These are phyloP conservation scores for Fusarium continuum DNA, from an alignment of 2,329 filamentous ascomycete species.

Conservation along the genomic window DNA sequence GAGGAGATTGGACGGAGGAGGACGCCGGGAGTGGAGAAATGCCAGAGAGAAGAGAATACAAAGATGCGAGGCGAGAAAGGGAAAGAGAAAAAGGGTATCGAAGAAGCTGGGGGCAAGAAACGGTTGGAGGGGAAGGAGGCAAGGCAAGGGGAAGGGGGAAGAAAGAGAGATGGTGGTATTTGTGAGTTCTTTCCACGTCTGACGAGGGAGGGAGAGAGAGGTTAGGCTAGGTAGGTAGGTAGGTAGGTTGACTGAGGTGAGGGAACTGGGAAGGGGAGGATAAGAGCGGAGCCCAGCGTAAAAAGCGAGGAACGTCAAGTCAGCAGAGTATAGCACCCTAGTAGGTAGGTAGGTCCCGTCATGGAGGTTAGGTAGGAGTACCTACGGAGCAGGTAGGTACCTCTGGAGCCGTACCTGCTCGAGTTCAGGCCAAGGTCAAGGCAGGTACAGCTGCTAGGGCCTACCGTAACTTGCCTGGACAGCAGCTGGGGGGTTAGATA, in stretches of 20 bases:
- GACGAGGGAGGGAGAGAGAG: constrained; percentile 39
- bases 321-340: constrained; percentile 23
- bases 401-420: constrained; percentile 2
- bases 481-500: constrained; percentile 17
- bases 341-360: too few relatives aligned
- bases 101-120: constrained; percentile 40
- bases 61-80: constrained; percentile 34
- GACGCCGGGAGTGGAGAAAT: constrained; percentile 33
- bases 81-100: constrained; percentile 38
- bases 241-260: constrained; percentile 25
- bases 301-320: constrained; percentile 27
- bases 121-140: constrained; percentile 17
- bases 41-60: constrained; percentile 34
- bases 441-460: constrained; percentile 20
- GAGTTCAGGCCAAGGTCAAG: constrained; percentile 19
- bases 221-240: constrained; percentile 21
- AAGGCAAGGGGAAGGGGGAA: constrained; percentile 25
- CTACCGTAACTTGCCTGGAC: constrained; percentile 21
- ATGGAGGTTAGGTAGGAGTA: too few relatives aligned
- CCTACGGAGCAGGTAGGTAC: constrained; percentile 6
- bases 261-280: constrained; percentile 19
- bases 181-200: constrained; percentile 45
- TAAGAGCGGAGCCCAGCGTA: constrained; percentile 18
- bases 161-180: constrained; percentile 42
- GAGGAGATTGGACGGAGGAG: constrained; percentile 35